Conservation (phyloP, 2,329 filamentous ascomycete species). For the Sporothrix luriei region DNA sequence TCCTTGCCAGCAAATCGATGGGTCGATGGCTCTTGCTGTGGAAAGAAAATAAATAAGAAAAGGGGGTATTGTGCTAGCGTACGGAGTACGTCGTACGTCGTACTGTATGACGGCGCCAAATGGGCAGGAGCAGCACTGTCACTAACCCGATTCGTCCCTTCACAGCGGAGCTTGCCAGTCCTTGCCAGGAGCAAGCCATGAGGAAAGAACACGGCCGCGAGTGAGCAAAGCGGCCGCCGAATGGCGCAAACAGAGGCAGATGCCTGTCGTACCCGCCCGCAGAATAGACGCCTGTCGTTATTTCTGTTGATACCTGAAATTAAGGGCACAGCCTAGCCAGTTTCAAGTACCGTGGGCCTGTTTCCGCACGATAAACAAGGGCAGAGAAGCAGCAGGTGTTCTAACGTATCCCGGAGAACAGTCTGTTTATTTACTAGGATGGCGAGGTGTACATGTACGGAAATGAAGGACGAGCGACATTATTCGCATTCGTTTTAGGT, state of each 20-base stretch:
- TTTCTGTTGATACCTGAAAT: slow-evolving; percentile 24
- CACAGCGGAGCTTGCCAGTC: slow-evolving; percentile 14
- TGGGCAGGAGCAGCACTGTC: neutral
- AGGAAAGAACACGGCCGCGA: neutral
- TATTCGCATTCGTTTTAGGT: neutral
- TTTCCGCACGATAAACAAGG: too few relatives aligned
- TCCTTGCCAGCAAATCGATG: slow-evolving; percentile 20
- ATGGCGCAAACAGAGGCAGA: neutral
- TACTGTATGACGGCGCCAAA: slow-evolving; percentile 12
- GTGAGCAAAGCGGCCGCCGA: neutral
- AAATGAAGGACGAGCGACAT: slow-evolving; percentile 16
- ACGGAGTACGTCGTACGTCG: too few relatives aligned
- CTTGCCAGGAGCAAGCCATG: slow-evolving; percentile 21
- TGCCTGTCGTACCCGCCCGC: too few relatives aligned
- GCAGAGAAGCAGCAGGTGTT: neutral
- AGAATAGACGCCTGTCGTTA: neutral
- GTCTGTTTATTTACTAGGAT: neutral
- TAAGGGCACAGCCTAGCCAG: slow-evolving; percentile 20
- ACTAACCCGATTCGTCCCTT: slow-evolving; percentile 16
- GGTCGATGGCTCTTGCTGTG: neutral
- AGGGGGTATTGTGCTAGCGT: neutral
- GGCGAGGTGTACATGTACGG: neutral
- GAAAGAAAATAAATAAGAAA: neutral
- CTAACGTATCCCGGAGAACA: neutral
- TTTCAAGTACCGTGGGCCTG: slow-evolving; percentile 18